These are phyloP conservation scores for Sugiyamaella pinicola DNA, from an alignment of 1,139 yeast genomes.

Conservation along the genomic window DNA sequence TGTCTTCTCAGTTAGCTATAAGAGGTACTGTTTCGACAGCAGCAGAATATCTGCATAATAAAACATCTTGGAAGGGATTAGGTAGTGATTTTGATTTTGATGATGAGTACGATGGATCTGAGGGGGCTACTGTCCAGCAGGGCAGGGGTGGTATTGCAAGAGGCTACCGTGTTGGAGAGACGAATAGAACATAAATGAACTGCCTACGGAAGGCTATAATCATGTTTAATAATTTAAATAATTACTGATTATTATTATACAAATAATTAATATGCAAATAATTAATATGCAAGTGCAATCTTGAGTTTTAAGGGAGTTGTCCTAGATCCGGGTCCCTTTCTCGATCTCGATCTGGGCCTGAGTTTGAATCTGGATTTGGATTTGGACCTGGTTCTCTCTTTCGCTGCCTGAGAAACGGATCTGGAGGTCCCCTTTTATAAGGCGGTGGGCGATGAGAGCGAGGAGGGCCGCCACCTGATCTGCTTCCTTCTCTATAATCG, in stretches of 20 bases:
- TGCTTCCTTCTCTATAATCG: neutral
- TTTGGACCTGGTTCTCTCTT: neutral
- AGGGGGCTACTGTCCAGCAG: slow-evolving; percentile 63
- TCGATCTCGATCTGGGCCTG: neutral
- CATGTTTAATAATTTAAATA: too few relatives aligned
- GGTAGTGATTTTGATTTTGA: slow-evolving; percentile 75
- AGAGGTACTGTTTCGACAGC: slow-evolving; percentile 87
- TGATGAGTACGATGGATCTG: slow-evolving; percentile 44
- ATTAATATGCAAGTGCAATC: slow-evolving; percentile 6
- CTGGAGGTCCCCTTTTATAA: neutral
- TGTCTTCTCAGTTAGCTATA: slow-evolving; percentile 63
- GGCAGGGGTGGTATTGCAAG: slow-evolving; percentile 90
- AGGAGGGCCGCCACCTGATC: neutral
- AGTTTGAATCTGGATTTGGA: neutral
- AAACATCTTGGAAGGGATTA: slow-evolving; percentile 80
- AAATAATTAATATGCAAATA: slow-evolving; percentile 1
- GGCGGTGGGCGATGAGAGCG: neutral
- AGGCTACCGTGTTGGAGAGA: slow-evolving; percentile 57
- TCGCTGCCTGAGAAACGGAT: neutral
- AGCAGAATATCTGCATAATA: slow-evolving; percentile 68
- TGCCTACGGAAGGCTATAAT: too few relatives aligned
- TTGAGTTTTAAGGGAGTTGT: neutral
- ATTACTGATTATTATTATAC: neutral
- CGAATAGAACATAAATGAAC: slow-evolving; percentile 23
- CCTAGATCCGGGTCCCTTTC: too few relatives aligned